These are phyloP conservation scores for Cyclospora cayetanensis DNA, from an alignment of 169 alveolate genomes.

Conservation along the genomic window DNA sequence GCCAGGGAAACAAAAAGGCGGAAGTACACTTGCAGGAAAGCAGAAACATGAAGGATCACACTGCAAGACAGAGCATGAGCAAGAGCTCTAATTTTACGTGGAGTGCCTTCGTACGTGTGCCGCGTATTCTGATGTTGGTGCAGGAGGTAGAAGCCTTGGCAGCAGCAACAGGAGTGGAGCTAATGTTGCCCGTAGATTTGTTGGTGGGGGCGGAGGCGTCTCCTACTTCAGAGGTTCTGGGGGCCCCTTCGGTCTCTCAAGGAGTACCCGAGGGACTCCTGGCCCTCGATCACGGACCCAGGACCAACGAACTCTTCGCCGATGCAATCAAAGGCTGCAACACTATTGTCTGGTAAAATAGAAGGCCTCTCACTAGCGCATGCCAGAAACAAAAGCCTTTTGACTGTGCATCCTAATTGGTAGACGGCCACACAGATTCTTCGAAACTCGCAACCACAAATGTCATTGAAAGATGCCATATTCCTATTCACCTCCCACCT, in stretches of 20 bases:
- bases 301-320: slow-evolving; percentile 83
- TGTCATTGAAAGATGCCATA: too few species aligned
- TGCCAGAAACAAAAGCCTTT: too few species aligned
- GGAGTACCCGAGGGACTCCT: slow-evolving; percentile 95
- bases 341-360: slow-evolving; percentile 88
- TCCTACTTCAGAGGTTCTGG: slow-evolving; percentile 84
- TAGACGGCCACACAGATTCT: too few species aligned
- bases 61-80: background rate
- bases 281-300: slow-evolving; percentile 98
- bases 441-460: too few species aligned
- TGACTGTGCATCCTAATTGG: too few species aligned
- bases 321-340: slow-evolving; percentile 89
- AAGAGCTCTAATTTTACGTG: background rate
- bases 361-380: background rate
- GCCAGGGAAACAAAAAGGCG: background rate
- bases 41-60: background rate
- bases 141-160: slow-evolving; percentile 92
- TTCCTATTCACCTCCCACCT: too few species aligned
- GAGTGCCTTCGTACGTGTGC: background rate
- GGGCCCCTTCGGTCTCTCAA: slow-evolving; percentile 85
- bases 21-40: background rate
- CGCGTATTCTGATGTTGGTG: slow-evolving; percentile 74
- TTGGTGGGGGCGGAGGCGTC: slow-evolving; percentile 89
- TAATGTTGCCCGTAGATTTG: slow-evolving; percentile 93
- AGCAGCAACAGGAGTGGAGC: slow-evolving; percentile 89